A percentile compares a stretch with the other conserved stretches of the same genome.
phyloP scores from a whole-genome alignment of 164 flowering plant genomes.

The Chloranthus sessilifolius region DNA sequence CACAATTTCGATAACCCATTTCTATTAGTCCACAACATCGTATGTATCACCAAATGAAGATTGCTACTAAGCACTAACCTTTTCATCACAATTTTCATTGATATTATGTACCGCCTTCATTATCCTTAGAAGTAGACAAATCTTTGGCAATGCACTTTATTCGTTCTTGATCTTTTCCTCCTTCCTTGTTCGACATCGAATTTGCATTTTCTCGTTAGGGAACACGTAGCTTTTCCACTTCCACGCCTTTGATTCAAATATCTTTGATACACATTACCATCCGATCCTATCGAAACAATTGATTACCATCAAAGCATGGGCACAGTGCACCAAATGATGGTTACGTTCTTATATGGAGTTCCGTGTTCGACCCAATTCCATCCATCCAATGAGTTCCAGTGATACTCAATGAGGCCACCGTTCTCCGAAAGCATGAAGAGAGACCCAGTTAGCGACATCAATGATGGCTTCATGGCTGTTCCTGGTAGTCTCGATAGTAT shows the following conservation, averaged over 20 bases:
- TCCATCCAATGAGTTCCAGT: slow-evolving; percentile 64
- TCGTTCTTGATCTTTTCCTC: slow-evolving; percentile 1
- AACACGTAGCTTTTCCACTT: slow-evolving; percentile 66
- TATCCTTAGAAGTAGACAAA: background rate
- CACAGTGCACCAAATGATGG: slow-evolving; percentile 63
- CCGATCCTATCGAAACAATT: slow-evolving; percentile 68
- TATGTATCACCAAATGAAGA: too few species aligned
- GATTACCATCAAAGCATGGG: slow-evolving; percentile 58
- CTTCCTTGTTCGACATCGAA: slow-evolving; percentile 6
- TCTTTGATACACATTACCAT: slow-evolving; percentile 73
- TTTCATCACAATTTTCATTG: slow-evolving; percentile 42
- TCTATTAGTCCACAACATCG: too few species aligned
- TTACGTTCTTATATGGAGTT: slow-evolving; percentile 51
- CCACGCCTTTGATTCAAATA: slow-evolving; percentile 54
- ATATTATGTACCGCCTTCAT: background rate
- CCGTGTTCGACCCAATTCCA: slow-evolving; percentile 96
- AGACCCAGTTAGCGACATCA: slow-evolving; percentile 49
- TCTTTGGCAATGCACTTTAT: background rate
- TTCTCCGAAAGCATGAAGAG: slow-evolving; percentile 74
- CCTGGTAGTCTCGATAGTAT: slow-evolving; percentile 60
- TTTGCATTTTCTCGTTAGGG: slow-evolving; percentile 26
- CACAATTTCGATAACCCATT: slow-evolving; percentile 18
- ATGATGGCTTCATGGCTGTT: slow-evolving; percentile 54
- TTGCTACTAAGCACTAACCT: slow-evolving; percentile 52
- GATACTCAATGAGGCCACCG: slow-evolving; percentile 76